Percentiles rank a stretch among this genome's conserved stretches.
Evolutionary conservation across 179 eudicot species (phyloP).

Genomic region (Silene noctiflora): DNA sequence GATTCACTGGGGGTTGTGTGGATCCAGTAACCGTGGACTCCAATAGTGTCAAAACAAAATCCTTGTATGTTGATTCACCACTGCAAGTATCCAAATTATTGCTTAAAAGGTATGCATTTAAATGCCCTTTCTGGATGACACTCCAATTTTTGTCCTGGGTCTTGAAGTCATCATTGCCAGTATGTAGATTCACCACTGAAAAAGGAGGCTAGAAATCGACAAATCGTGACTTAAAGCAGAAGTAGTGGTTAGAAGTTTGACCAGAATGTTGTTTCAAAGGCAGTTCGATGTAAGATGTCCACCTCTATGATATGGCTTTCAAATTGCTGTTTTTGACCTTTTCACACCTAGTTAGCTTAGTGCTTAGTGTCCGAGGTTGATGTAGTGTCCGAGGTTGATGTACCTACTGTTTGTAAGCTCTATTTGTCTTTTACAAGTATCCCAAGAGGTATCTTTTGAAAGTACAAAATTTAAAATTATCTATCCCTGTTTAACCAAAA

Average conservation of each 20-base stretch:
- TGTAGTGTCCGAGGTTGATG: slow-evolving; percentile 4
- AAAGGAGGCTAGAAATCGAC: background rate
- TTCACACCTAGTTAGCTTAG: background rate
- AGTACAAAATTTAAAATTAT: background rate
- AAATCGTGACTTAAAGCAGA: background rate
- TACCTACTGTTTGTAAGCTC: background rate
- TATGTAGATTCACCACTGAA: slow-evolving; percentile 1
- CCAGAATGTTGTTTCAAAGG: background rate
- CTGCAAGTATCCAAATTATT: slow-evolving; percentile 1
- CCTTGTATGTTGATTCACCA: background rate
- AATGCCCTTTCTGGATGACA: background rate
- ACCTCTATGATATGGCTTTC: slow-evolving; percentile 4
- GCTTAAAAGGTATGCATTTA: background rate
- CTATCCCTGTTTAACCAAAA: background rate
- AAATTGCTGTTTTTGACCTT: background rate
- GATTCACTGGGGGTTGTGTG: background rate
- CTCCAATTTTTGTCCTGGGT: background rate
- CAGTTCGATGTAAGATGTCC: background rate
- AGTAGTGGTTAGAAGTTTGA: background rate
- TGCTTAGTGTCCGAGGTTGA: background rate
- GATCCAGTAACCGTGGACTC: background rate
- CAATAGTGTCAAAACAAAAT: background rate
- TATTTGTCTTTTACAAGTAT: background rate
- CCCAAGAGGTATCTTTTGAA: background rate
- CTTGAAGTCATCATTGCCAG: background rate